Evolutionary conservation across 2,329 filamentous ascomycete species (phyloP).

Genomic region (Pestalotiopsis sp.): DNA sequence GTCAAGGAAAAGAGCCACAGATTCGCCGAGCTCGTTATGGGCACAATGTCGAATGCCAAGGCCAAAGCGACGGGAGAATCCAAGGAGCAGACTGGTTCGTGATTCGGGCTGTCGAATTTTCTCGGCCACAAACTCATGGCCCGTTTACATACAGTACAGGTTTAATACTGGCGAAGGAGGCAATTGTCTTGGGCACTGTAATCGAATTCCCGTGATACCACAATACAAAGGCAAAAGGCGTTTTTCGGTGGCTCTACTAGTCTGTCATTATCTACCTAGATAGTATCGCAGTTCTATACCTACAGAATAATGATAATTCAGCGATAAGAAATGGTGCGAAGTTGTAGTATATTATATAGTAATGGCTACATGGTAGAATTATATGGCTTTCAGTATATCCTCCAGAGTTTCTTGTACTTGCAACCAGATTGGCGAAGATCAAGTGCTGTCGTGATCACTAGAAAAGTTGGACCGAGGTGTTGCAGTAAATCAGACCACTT

Average conservation of each 20-base stretch:
- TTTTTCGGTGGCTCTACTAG: not conserved
- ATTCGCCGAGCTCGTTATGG: constrained; percentile 33
- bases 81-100: not conserved
- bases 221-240: not conserved
- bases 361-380: too few species aligned
- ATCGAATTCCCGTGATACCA: not conserved
- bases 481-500: not conserved
- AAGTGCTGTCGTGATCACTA: too few species aligned
- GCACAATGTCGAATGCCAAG: constrained; percentile 25
- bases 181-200: not conserved
- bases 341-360: too few species aligned
- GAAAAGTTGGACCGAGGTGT: not conserved
- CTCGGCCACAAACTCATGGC: not conserved
- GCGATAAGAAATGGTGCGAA: too few species aligned
- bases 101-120: not conserved
- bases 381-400: too few species aligned
- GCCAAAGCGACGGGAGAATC: constrained; percentile 1
- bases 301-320: too few species aligned
- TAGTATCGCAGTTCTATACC: not conserved
- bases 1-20: constrained; percentile 25
- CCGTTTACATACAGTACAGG: not conserved
- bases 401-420: too few species aligned
- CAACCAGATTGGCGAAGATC: too few species aligned
- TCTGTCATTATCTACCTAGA: not conserved
- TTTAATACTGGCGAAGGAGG: not conserved